A percentile compares a stretch with the other conserved stretches of the same genome.
phyloP scores from a whole-genome alignment of 192 early-diverging fungal genomes.

The Funneliformis geosporum region DNA sequence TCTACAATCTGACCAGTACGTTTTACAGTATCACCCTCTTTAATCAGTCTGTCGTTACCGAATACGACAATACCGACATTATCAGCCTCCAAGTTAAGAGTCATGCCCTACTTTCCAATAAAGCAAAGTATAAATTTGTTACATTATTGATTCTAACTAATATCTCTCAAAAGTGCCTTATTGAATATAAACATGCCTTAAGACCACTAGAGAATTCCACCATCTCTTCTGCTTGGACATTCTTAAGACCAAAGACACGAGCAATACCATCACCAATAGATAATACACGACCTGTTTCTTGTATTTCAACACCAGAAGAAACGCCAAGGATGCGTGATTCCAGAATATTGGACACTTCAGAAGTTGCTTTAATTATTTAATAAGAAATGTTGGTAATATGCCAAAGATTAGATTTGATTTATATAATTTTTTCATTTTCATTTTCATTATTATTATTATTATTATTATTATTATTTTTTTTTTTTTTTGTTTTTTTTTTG shows the following conservation, averaged over 20 bases:
- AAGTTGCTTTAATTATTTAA: constrained; percentile 58
- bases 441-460: no score
- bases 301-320: constrained; percentile 80
- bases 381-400: not conserved
- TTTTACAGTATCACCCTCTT: constrained; percentile 99
- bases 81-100: constrained; percentile 99
- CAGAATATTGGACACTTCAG: constrained; percentile 97
- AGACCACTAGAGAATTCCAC: constrained; percentile 99
- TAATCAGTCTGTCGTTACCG: constrained; percentile 99
- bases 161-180: not conserved
- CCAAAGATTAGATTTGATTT: not conserved
- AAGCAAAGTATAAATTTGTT: not conserved
- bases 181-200: constrained; percentile 65
- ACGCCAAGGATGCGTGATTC: constrained; percentile 96
- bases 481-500: not conserved
- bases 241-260: constrained; percentile 98
- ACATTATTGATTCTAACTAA: not conserved
- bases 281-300: constrained; percentile 98
- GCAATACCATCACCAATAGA: constrained; percentile 99
- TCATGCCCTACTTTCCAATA: constrained; percentile 79
- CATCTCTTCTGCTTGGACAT: constrained; percentile 99
- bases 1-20: constrained; percentile 99
- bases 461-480: no score
- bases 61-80: constrained; percentile 99
- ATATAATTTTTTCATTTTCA: not conserved